Conservation (phyloP, 495 filamentous ascomycete genomes). For the Aspergillus bridgeri region DNA sequence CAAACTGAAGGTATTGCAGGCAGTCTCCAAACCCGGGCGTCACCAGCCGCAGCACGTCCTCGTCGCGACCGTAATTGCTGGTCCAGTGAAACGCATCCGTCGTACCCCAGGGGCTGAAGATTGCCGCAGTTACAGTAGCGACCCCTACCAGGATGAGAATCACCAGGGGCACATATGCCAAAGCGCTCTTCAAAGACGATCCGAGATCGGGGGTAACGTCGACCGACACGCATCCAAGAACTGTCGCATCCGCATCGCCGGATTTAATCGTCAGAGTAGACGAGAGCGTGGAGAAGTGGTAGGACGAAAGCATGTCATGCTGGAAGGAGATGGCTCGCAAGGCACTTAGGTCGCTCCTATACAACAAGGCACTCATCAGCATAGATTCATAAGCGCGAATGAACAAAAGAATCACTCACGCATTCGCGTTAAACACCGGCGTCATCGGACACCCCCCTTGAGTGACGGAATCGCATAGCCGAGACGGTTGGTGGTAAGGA, state of each 20-base stretch:
- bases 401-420: slow-evolving; percentile 41
- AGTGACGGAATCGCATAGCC: slow-evolving; percentile 61
- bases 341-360: slow-evolving; percentile 49
- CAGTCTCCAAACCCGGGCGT: slow-evolving; percentile 97
- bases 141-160: slow-evolving; percentile 76
- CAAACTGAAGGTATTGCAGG: slow-evolving; percentile 94
- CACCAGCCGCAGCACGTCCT: slow-evolving; percentile 85
- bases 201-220: slow-evolving; percentile 80
- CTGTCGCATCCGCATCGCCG: slow-evolving; percentile 58
- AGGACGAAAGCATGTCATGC: slow-evolving; percentile 74
- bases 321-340: slow-evolving; percentile 70
- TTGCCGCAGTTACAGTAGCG: slow-evolving; percentile 76
- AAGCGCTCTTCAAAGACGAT: slow-evolving; percentile 53
- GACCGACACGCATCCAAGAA: slow-evolving; percentile 75
- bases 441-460: slow-evolving; percentile 71
- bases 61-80: slow-evolving; percentile 92
- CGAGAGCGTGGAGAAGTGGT: slow-evolving; percentile 78
- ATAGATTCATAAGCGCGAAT: background rate
- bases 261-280: slow-evolving; percentile 68
- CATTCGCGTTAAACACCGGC: slow-evolving; percentile 62
- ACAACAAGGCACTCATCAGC: slow-evolving; percentile 2
- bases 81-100: slow-evolving; percentile 88
- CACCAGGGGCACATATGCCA: slow-evolving; percentile 76
- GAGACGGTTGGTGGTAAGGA: slow-evolving; percentile 49
- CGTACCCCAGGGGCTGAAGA: slow-evolving; percentile 92